Conservation (phyloP, 495 filamentous ascomycete genomes). For the Apiosordaria backusii region DNA sequence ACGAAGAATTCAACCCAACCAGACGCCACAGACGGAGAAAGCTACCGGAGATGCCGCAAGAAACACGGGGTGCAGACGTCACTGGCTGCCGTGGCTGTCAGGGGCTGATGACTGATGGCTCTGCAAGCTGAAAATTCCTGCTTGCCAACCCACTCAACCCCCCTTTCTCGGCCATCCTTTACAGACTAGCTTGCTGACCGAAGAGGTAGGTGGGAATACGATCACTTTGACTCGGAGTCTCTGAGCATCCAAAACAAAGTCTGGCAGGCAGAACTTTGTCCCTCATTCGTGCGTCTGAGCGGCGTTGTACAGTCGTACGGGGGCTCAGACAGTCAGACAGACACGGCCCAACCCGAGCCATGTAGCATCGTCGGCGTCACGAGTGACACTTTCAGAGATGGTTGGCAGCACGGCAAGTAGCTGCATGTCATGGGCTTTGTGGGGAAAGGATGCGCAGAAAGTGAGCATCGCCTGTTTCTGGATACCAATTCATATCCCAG, state of each 20-base stretch:
- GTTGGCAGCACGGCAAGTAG: conserved; percentile 14
- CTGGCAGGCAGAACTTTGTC: conserved; percentile 4
- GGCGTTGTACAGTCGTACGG: conserved; percentile 12
- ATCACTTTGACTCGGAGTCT: not conserved
- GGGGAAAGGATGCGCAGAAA: conserved; percentile 25
- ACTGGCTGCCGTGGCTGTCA: not conserved
- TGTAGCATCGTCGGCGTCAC: conserved; percentile 30
- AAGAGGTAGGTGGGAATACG: not conserved
- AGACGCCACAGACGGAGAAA: not conserved
- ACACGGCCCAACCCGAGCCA: conserved; percentile 33
- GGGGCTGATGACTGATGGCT: conserved; percentile 7
- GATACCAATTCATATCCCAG: conserved; percentile 6
- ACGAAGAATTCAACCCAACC: not conserved
- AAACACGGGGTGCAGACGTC: not conserved
- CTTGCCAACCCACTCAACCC: conserved; percentile 1
- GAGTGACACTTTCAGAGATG: conserved; percentile 18
- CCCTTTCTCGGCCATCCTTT: conserved; percentile 4
- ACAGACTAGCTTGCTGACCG: conserved; percentile 3
- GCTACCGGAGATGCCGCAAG: not conserved
- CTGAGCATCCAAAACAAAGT: not conserved
- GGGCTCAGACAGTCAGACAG: conserved; percentile 13
- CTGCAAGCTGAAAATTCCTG: conserved; percentile 7
- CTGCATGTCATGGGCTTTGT: conserved; percentile 12
- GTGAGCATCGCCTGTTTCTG: conserved; percentile 21
- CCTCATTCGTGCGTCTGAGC: conserved; percentile 18